Evolutionary conservation across 78 protist genomes (phyloP).

Genomic region (Dictyostelium capitatum): DNA sequence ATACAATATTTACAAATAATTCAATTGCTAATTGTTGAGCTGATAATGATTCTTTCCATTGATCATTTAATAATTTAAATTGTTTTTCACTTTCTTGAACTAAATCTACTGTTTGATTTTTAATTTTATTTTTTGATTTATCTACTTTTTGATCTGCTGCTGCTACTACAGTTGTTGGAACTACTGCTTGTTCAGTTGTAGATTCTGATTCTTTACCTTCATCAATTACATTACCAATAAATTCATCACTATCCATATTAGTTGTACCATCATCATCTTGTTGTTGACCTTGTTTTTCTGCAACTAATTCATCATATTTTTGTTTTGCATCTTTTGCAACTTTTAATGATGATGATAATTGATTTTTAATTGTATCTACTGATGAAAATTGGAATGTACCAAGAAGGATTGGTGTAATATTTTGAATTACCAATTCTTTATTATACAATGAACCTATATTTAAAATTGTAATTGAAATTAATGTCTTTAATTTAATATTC

Average conservation of each 20-base stretch:
- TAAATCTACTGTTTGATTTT: background rate
- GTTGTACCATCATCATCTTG: background rate
- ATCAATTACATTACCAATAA: background rate
- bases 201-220: background rate
- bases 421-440: constrained; percentile 47
- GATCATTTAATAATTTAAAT: constrained; percentile 7
- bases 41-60: constrained; percentile 58
- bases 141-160: background rate
- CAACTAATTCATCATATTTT: constrained; percentile 21
- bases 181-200: background rate
- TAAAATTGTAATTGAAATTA: constrained; percentile 30
- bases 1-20: constrained; percentile 55
- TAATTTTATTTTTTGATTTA: constrained; percentile 2
- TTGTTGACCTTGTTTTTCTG: background rate
- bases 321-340: background rate
- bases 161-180: too few relatives aligned
- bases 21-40: constrained; percentile 61
- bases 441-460: constrained; percentile 49
- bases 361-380: background rate
- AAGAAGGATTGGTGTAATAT: constrained; percentile 56
- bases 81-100: constrained; percentile 5
- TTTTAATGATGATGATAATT: background rate
- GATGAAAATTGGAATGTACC: constrained; percentile 2
- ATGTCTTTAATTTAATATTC: constrained; percentile 13
- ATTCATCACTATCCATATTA: background rate